phyloP scores from a whole-genome alignment of 371 early-diverging fungal species.

The Mucor racemosus region DNA sequence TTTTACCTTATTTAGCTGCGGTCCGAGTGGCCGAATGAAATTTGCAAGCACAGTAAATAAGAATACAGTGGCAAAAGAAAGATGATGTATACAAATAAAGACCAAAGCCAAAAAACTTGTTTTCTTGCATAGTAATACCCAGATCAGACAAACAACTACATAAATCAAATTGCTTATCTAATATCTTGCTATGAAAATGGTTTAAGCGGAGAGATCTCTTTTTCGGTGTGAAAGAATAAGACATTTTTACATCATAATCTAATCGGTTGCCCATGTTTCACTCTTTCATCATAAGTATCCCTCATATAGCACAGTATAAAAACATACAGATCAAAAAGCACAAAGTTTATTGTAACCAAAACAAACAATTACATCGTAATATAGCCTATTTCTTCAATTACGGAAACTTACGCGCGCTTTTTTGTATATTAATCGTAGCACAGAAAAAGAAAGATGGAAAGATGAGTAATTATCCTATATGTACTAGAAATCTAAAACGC shows the following conservation, averaged over 20 bases:
- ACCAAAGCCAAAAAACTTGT: neutral
- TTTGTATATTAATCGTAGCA: neutral
- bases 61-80: neutral
- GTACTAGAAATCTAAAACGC: neutral
- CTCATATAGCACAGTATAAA: neutral
- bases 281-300: neutral
- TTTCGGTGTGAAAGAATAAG: neutral
- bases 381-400: neutral
- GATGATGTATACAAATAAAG: no score
- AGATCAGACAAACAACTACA: no score
- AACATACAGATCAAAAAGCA: conserved; percentile 4
- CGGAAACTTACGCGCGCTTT: neutral
- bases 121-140: no score
- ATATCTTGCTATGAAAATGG: neutral
- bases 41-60: neutral
- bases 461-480: neutral
- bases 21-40: conserved; percentile 18
- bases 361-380: neutral
- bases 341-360: neutral
- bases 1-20: conserved; percentile 16
- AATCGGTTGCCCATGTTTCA: neutral
- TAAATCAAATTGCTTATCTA: no score
- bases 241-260: neutral
- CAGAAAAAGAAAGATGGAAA: neutral
- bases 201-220: neutral